phyloP scores from a whole-genome alignment of 176 grass and related monocot species.

The Phragmites australis region DNA sequence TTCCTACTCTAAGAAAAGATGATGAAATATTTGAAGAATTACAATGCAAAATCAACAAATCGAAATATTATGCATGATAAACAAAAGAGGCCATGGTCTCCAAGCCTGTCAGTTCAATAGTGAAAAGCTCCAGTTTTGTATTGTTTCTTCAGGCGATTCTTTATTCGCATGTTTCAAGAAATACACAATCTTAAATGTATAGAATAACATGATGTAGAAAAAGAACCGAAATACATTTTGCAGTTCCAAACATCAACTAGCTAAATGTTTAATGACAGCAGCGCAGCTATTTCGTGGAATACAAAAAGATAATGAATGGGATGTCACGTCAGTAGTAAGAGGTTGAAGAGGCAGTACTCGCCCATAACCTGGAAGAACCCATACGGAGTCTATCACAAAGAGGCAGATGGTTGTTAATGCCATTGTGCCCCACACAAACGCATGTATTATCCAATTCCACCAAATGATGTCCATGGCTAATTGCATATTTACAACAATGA shows the following conservation, averaged over 20 bases:
- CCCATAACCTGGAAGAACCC: constrained; percentile 78
- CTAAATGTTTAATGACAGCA: constrained; percentile 19
- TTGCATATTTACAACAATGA: constrained; percentile 79
- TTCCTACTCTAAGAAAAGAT: constrained; percentile 1
- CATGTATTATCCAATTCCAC: constrained; percentile 82
- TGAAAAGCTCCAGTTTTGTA: not conserved
- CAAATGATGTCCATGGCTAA: constrained; percentile 75
- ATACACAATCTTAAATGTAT: not conserved
- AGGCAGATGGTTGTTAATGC: constrained; percentile 61
- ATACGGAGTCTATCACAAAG: constrained; percentile 70
- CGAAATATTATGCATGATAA: not conserved
- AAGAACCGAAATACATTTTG: constrained; percentile 19
- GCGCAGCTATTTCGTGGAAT: constrained; percentile 6
- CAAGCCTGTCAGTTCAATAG: not conserved
- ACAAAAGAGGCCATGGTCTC: not conserved
- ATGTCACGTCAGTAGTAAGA: not conserved
- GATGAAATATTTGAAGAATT: not conserved
- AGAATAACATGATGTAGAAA: not conserved
- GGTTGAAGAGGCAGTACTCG: constrained; percentile 43
- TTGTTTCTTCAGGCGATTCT: not conserved
- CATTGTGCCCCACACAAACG: constrained; percentile 67
- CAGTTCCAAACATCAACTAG: constrained; percentile 6
- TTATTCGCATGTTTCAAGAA: constrained; percentile 5
- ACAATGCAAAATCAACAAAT: constrained; percentile 1
- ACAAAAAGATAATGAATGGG: constrained; percentile 11